These are phyloP conservation scores for Aethionema arabicum DNA, from an alignment of 345 rosid genomes.

Conservation along the genomic window DNA sequence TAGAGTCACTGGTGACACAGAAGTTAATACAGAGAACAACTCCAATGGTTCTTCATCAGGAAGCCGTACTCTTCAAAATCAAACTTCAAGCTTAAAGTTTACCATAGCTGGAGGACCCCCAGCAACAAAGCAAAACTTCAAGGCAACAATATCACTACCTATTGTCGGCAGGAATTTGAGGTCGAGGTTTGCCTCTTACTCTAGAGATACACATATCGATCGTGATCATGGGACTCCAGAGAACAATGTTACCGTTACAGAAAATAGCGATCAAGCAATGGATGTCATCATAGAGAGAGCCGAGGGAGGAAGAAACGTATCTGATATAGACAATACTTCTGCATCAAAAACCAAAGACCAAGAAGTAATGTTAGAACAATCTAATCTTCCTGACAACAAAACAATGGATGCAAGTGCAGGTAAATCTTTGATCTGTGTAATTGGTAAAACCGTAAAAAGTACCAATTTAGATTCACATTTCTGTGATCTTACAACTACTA, in stretches of 20 bases:
- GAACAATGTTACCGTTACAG: slow-evolving; percentile 21
- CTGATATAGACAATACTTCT: slow-evolving; percentile 31
- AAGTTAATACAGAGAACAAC: slow-evolving; percentile 41
- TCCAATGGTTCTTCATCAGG: slow-evolving; percentile 34
- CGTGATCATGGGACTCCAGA: slow-evolving; percentile 23
- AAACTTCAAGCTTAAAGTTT: slow-evolving; percentile 51
- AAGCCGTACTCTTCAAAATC: slow-evolving; percentile 32
- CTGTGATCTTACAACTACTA: background rate
- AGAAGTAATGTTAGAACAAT: slow-evolving; percentile 29
- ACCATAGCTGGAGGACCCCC: slow-evolving; percentile 97
- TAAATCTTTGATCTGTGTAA: slow-evolving; percentile 29
- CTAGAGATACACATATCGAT: slow-evolving; percentile 38
- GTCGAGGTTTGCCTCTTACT: slow-evolving; percentile 66
- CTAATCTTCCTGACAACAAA: slow-evolving; percentile 41
- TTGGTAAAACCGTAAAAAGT: no score
- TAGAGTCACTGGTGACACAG: slow-evolving; percentile 64
- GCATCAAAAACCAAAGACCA: slow-evolving; percentile 35
- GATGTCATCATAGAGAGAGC: slow-evolving; percentile 18
- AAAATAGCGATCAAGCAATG: slow-evolving; percentile 22
- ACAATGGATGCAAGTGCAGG: slow-evolving; percentile 37
- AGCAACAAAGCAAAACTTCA: slow-evolving; percentile 80
- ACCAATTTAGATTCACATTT: slow-evolving; percentile 5
- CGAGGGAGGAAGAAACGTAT: slow-evolving; percentile 14
- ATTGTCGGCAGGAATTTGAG: slow-evolving; percentile 72
- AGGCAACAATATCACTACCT: slow-evolving; percentile 79